These are phyloP conservation scores for Akebia trifoliata DNA, from an alignment of 164 flowering plant genomes.

Conservation along the genomic window DNA sequence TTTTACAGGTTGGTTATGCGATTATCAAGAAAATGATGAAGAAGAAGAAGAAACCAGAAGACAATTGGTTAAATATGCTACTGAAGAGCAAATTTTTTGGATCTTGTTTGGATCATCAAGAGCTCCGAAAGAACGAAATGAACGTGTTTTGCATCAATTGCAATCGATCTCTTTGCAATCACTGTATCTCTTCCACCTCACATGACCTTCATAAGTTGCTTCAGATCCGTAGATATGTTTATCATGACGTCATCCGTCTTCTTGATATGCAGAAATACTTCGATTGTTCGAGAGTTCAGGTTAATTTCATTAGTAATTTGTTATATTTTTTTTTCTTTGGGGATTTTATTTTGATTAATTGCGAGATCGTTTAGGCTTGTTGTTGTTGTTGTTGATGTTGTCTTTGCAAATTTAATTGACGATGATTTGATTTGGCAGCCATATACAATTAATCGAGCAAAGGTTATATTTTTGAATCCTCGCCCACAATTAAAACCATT, in stretches of 20 bases:
- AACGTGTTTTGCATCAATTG: constrained; percentile 72
- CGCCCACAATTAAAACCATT: constrained; percentile 44
- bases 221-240: constrained; percentile 70
- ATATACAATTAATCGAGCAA: constrained; percentile 59
- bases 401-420: neutral
- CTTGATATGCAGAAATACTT: constrained; percentile 53
- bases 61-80: constrained; percentile 18
- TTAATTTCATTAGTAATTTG: constrained; percentile 10
- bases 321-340: neutral
- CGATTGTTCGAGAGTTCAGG: constrained; percentile 70
- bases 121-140: constrained; percentile 42
- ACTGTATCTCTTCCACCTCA: constrained; percentile 34
- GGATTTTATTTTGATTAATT: neutral
- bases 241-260: constrained; percentile 61
- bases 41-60: constrained; percentile 9
- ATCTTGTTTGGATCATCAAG: constrained; percentile 16
- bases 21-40: neutral
- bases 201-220: constrained; percentile 37
- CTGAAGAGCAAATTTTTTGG: constrained; percentile 19
- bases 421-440: constrained; percentile 32
- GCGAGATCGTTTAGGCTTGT: neutral
- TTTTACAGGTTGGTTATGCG: constrained; percentile 13
- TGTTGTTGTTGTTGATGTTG: neutral
- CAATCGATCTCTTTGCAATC: constrained; percentile 39
- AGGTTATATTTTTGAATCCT: constrained; percentile 64